Conservation (phyloP, 805 yeast species). For the Wickerhamiella azyma region DNA sequence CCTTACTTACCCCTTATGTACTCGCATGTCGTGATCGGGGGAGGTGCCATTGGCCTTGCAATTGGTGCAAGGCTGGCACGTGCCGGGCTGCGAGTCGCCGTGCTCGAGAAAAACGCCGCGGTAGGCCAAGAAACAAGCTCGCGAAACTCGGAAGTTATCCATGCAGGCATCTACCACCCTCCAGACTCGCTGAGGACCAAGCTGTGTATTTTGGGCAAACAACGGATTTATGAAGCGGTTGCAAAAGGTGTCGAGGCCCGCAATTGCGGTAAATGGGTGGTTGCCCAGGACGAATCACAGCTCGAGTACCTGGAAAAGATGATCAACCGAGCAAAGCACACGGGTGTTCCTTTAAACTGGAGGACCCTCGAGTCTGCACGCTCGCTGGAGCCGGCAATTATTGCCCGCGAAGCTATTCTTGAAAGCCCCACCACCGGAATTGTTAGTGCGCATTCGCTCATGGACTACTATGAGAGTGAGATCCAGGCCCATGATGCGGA, state of each 20-base stretch:
- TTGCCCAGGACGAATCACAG: constrained; percentile 63
- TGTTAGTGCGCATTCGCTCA: constrained; percentile 62
- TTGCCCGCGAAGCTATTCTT: constrained; percentile 47
- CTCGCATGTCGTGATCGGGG: constrained; percentile 60
- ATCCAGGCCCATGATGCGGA: constrained; percentile 52
- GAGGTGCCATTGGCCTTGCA: constrained; percentile 75
- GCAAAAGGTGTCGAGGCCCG: constrained; percentile 39
- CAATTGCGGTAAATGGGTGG: constrained; percentile 66
- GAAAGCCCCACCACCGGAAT: constrained; percentile 78
- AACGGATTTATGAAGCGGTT: constrained; percentile 41
- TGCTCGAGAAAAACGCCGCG: constrained; percentile 53
- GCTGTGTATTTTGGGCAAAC: constrained; percentile 64
- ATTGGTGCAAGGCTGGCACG: constrained; percentile 53
- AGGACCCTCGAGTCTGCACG: constrained; percentile 35
- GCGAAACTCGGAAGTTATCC: constrained; percentile 87
- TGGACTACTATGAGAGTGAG: constrained; percentile 41
- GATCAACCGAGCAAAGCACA: constrained; percentile 33
- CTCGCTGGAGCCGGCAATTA: constrained; percentile 49
- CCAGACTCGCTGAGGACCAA: constrained; percentile 48
- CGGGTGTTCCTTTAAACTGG: constrained; percentile 49
- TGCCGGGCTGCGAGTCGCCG: constrained; percentile 38
- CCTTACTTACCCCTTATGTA: too few relatives aligned
- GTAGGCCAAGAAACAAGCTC: constrained; percentile 74
- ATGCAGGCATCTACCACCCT: constrained; percentile 81
- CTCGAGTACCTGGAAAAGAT: constrained; percentile 43